Percentiles rank a stretch among this genome's conserved stretches.
Evolutionary conservation across 495 filamentous ascomycete genomes (phyloP).

Genomic region (Viridothelium virens): DNA sequence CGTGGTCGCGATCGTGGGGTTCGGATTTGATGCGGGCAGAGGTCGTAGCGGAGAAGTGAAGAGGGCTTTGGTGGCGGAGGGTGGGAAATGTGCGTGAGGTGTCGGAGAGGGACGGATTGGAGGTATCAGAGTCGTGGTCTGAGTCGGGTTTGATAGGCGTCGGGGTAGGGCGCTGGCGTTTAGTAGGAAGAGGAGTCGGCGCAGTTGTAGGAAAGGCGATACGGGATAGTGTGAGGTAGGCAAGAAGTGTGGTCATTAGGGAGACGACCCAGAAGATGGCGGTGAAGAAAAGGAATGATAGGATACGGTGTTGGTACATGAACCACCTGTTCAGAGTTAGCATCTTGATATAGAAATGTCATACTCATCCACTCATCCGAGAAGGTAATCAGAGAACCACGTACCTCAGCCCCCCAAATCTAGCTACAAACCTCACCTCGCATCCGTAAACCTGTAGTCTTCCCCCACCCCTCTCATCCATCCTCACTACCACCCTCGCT

Average conservation of each 20-base stretch:
- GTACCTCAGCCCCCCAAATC: slow-evolving; percentile 62
- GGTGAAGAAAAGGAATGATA: slow-evolving; percentile 59
- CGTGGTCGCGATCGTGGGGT: not conserved
- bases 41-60: slow-evolving; percentile 34
- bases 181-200: slow-evolving; percentile 8
- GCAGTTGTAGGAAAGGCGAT: slow-evolving; percentile 11
- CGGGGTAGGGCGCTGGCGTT: not conserved
- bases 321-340: slow-evolving; percentile 48
- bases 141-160: slow-evolving; percentile 30
- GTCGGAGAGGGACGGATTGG: slow-evolving; percentile 39
- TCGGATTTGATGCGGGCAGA: not conserved
- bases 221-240: slow-evolving; percentile 19
- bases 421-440: slow-evolving; percentile 58
- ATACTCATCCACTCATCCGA: not conserved
- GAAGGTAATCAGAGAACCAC: slow-evolving; percentile 8
- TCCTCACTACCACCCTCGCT: slow-evolving; percentile 58
- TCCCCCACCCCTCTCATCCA: slow-evolving; percentile 35
- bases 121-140: slow-evolving; percentile 21
- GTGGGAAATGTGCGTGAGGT: slow-evolving; percentile 52
- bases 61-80: slow-evolving; percentile 42
- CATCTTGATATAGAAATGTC: not conserved
- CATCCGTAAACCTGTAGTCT: slow-evolving; percentile 68
- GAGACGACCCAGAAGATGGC: slow-evolving; percentile 66
- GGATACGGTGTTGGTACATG: slow-evolving; percentile 72
- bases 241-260: slow-evolving; percentile 41